Conservation (phyloP, 768 basidiomycete species). For the Daedaleopsis sinensis region DNA sequence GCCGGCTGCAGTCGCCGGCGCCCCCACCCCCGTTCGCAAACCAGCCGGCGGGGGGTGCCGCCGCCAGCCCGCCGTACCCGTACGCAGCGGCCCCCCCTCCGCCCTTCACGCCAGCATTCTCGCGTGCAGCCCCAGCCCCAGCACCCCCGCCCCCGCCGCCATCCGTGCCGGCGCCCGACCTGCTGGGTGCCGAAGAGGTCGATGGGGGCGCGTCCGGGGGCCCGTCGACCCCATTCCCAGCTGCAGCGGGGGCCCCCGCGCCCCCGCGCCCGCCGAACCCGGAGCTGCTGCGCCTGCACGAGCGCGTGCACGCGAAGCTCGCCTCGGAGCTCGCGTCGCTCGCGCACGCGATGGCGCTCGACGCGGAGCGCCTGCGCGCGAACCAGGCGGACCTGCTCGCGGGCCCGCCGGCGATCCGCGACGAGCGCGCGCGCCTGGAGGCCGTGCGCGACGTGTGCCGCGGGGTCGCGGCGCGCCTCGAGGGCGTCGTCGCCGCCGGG, state of each 20-base stretch:
- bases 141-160: slow-evolving; percentile 22
- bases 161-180: slow-evolving; percentile 46
- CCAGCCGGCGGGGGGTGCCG: slow-evolving; percentile 27
- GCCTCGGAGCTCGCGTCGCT: slow-evolving; percentile 73
- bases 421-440: slow-evolving; percentile 94
- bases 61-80: slow-evolving; percentile 25
- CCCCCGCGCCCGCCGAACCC: slow-evolving; percentile 90
- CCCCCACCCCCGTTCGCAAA: slow-evolving; percentile 31
- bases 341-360: slow-evolving; percentile 59
- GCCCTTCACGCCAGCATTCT: slow-evolving; percentile 16
- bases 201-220: slow-evolving; percentile 8
- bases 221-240: slow-evolving; percentile 31
- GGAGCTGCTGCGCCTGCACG: slow-evolving; percentile 81
- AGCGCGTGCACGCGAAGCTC: slow-evolving; percentile 76
- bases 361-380: slow-evolving; percentile 76
- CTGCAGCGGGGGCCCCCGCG: slow-evolving; percentile 23
- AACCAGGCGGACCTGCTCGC: slow-evolving; percentile 84
- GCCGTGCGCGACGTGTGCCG: slow-evolving; percentile 92
- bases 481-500: slow-evolving; percentile 61
- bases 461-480: slow-evolving; percentile 70
- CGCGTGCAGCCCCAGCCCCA: slow-evolving; percentile 9
- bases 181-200: slow-evolving; percentile 64
- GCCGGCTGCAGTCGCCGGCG: slow-evolving; percentile 27
- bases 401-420: slow-evolving; percentile 91
- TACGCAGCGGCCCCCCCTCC: too few relatives aligned